Base-by-base conservation (phyloP, 495 filamentous ascomycete species). In the Umbilicaria muhlenbergii region DNA sequence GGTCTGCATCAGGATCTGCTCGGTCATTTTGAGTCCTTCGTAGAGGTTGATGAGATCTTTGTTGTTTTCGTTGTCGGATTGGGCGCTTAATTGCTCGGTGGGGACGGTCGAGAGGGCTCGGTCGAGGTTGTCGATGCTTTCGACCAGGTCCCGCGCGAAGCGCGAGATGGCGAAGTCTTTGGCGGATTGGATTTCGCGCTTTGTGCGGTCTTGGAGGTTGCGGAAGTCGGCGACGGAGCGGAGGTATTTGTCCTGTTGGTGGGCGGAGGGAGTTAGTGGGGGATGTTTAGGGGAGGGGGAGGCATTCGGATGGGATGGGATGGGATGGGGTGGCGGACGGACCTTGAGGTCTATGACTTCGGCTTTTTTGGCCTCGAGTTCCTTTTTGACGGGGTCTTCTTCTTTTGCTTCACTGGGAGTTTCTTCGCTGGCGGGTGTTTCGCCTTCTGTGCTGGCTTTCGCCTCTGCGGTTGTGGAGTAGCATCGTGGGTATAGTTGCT, bases 41-140 rank as follows among this genome's bases (percentile, higher is more conserved):
- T 92, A 82, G 39, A 98, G 73, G 50, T 78, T 83, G 34, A 75
- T 67, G 3, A 98, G 74, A 44, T 86, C 84, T 58, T 77, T 68
- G 55, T 74, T 65, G 49, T 68, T 54, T 43, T 75, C 66, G 38
- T 65, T n/a, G n/a, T n/a, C n/a, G n/a, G n/a, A n/a, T n/a, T n/a
- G n/a, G n/a, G n/a, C n/a, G n/a, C n/a, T n/a, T n/a, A n/a, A n/a
- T n/a, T n/a, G n/a, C n/a, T 83, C 80, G 36, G 71, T 55, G 35
- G 86, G 78, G 42, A 95, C 91, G 43, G 77, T 81, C 39, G 67
- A 51, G 34, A 98, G 73, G 38, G 91, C 91, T 47, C 86, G 85
- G 63, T 98, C 91, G 41, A 98, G 78, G 71, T 95, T 98, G 69
- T 98, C 91, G 59, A 98, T 78, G 55, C 71, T 79, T 53, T 96